Evolutionary conservation across 495 filamentous ascomycete genomes (phyloP).

Genomic region (Penicillium subrubescens): DNA sequence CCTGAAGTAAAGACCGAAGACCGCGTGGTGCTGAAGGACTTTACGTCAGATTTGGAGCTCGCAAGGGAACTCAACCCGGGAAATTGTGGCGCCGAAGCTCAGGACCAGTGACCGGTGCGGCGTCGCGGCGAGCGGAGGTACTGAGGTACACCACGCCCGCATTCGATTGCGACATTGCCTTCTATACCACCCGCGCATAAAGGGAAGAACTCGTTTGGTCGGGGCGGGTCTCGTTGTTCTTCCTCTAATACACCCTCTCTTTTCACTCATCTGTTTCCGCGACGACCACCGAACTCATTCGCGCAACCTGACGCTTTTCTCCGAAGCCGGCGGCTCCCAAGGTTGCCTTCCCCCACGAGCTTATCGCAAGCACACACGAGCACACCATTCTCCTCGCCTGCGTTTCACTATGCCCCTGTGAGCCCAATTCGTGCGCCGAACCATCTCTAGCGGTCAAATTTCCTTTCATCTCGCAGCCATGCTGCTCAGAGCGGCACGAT

Average conservation of each 20-base stretch:
- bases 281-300: not conserved
- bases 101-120: constrained; percentile 6
- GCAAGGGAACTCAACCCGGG: constrained; percentile 22
- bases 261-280: not conserved
- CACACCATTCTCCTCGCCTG: constrained; percentile 15
- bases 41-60: constrained; percentile 37
- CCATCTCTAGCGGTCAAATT: not conserved
- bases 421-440: constrained; percentile 9
- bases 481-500: constrained; percentile 48
- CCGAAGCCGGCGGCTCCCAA: constrained; percentile 45
- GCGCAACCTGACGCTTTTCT: constrained; percentile 29
- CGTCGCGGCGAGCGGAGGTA: constrained; percentile 7
- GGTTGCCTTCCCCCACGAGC: constrained; percentile 22
- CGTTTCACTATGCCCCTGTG: constrained; percentile 36
- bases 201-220: not conserved
- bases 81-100: constrained; percentile 33
- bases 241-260: not conserved
- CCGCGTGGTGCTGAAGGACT: constrained; percentile 16
- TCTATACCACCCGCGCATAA: not conserved
- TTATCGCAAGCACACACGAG: constrained; percentile 23
- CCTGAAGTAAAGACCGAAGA: constrained; percentile 13
- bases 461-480: constrained; percentile 29
- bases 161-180: constrained; percentile 24
- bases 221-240: not conserved
- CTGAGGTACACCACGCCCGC: constrained; percentile 21